Evolutionary conservation across 148 eudicot genomes (phyloP).

Genomic region (Rhododendron molle): DNA sequence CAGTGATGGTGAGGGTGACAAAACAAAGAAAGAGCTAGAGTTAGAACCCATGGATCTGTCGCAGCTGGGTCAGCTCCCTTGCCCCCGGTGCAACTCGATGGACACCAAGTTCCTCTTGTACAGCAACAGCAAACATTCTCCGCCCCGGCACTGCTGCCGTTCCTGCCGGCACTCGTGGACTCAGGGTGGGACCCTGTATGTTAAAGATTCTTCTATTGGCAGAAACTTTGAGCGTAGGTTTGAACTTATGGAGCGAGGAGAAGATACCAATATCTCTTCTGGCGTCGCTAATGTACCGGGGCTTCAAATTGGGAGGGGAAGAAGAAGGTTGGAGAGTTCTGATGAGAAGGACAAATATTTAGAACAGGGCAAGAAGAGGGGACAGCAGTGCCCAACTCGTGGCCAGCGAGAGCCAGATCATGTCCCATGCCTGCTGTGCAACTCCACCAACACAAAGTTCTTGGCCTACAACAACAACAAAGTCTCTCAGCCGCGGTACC

Average conservation of each 20-base stretch:
- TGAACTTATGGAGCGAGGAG: constrained; percentile 10
- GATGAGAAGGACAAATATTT: background rate
- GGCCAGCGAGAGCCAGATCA: background rate
- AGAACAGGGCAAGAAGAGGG: background rate
- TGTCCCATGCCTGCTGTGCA: background rate
- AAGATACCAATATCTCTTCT: constrained; percentile 12
- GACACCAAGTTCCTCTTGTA: background rate
- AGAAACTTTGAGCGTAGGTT: constrained; percentile 12
- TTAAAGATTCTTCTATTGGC: constrained; percentile 13
- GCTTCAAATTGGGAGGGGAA: constrained; percentile 9
- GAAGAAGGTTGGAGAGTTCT: constrained; percentile 10
- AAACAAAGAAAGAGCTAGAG: constrained; percentile 6
- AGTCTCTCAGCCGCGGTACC: background rate
- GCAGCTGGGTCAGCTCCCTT: constrained; percentile 22
- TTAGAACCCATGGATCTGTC: constrained; percentile 2
- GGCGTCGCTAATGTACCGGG: background rate
- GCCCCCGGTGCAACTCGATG: background rate
- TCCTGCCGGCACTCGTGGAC: background rate
- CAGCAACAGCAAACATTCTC: background rate
- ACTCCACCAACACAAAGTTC: background rate
- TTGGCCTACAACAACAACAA: background rate
- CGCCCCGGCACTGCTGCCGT: background rate
- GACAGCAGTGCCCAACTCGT: background rate
- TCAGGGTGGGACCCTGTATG: background rate
- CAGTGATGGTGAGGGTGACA: background rate